Base-by-base conservation (phyloP, 2,329 filamentous ascomycete genomes). In the Colletotrichum siamense region DNA sequence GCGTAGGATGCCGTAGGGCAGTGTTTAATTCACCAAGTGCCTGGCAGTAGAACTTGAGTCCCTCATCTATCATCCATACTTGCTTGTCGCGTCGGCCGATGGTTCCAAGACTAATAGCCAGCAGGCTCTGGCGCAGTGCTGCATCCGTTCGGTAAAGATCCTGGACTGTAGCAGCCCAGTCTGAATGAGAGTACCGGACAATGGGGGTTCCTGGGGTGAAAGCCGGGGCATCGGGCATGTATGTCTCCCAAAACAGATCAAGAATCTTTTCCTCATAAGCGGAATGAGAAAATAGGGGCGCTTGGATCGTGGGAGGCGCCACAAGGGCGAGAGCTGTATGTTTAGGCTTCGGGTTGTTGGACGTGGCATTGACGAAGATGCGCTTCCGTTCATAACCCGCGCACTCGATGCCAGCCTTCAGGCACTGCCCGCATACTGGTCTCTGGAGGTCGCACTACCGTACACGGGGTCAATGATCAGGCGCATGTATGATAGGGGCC, bases 81-180 rank as follows among this genome's bases (percentile, higher is more conserved):
- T 80, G 73, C 36, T 66, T 75, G 30, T 80, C 78, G 8, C 75
- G 63, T 24, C 77, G 75, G 3, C 79, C 78, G 4, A 81, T 66
- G 8, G 79, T 79, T 2, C 77, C 79, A 18, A 78, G 73, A 13
- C 79, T 79, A 28, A 81, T 74, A 5, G 80, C 79, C n/a, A 80
- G 24, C 5, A 80, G 62, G 2, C 78, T 77, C 49, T 73, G 77
- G 5, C 71, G 67, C 32, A 78, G 24, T 28, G 71, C 77, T 2
- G 28, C 28, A 26, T 81, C 79, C 28, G 77, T 77, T 24, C 77
- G 64, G 28, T 79, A 80, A 10, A 80, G 77, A 8, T 78, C 75
- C 15, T 75, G 70, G 28, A 77, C 77, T 9, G 78, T 63, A 7
- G 71, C 69, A n/a, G 79, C 78, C 80, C 79, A 81, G 32, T 79